A percentile compares a stretch with the other conserved stretches of the same genome.
Evolutionary conservation across 345 rosid species (phyloP).

Genomic region (Excoecaria agallocha): DNA sequence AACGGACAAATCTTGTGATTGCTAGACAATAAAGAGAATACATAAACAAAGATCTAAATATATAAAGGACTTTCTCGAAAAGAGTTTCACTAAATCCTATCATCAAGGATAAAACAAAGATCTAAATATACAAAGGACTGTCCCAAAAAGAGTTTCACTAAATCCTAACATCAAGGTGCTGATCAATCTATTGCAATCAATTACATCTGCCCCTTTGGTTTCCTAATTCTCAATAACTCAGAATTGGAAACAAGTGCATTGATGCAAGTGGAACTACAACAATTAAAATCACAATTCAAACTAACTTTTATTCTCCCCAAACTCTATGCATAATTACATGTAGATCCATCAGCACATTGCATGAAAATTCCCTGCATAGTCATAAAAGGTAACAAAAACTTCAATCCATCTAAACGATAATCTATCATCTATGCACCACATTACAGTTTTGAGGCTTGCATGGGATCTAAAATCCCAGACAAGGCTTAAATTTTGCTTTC

Average conservation of each 20-base stretch:
- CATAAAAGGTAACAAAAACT: neutral
- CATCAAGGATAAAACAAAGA: neutral
- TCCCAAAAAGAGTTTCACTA: neutral
- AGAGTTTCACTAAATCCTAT: neutral
- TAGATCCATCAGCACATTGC: too few relatives aligned
- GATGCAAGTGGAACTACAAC: neutral
- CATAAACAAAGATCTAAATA: neutral
- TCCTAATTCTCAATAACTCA: neutral
- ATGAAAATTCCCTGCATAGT: neutral
- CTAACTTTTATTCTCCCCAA: neutral
- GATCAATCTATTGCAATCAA: neutral
- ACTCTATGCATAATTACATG: too few relatives aligned
- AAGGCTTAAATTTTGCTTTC: neutral
- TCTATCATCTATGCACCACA: neutral
- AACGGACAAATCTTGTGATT: neutral
- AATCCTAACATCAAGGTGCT: neutral
- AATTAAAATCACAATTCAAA: neutral
- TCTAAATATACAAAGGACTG: neutral
- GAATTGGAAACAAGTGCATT: neutral
- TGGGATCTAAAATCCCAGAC: neutral
- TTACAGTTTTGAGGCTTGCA: neutral
- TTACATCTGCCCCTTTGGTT: neutral
- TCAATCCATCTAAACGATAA: neutral
- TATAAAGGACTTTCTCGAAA: neutral
- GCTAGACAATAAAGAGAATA: neutral